phyloP scores from a whole-genome alignment of 2,329 filamentous ascomycete genomes.

The Cadophora sp. region DNA sequence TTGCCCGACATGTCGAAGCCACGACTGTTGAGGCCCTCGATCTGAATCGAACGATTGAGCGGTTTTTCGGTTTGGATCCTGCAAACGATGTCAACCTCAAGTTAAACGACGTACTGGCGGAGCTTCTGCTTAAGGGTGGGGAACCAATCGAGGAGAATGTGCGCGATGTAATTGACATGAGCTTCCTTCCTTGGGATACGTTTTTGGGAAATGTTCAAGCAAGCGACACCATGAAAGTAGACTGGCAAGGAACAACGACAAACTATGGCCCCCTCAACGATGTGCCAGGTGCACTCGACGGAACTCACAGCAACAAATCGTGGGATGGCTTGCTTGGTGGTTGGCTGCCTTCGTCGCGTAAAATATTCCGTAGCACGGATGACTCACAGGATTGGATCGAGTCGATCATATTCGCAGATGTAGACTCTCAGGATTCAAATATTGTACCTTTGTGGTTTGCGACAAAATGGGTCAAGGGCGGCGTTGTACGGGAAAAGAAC shows the following conservation, averaged over 20 bases:
- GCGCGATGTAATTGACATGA: neutral
- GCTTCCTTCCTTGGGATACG: neutral
- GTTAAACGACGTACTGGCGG: neutral
- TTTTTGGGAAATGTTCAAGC: constrained; percentile 6
- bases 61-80: neutral
- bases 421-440: neutral
- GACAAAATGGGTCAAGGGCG: neutral
- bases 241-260: neutral
- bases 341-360: neutral
- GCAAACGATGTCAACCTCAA: neutral
- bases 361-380: neutral
- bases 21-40: neutral
- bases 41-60: neutral
- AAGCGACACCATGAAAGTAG: neutral
- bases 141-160: neutral
- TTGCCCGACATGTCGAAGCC: neutral
- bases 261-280: neutral
- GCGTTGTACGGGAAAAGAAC: neutral
- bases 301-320: neutral
- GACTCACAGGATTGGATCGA: neutral
- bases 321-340: neutral
- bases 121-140: neutral
- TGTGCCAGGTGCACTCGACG: neutral
- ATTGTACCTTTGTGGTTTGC: neutral
- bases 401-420: neutral